A percentile compares a stretch with the other conserved stretches of the same genome.
Conservation (phyloP, 306 rosid genomes). For the Castanea mollissima region DNA sequence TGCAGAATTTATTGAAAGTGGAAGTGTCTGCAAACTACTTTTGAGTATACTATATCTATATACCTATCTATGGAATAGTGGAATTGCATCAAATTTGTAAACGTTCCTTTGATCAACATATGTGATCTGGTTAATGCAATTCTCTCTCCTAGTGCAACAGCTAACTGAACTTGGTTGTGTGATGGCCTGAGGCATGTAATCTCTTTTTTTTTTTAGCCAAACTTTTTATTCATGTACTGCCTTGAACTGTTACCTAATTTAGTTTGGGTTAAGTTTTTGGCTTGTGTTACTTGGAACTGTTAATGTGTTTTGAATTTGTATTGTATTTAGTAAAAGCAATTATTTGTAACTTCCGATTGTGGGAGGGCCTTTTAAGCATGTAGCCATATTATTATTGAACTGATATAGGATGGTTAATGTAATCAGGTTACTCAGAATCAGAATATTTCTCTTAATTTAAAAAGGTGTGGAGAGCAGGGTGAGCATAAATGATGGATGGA, state of each 20-base stretch:
- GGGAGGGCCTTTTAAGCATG: not conserved
- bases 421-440: too few relatives aligned
- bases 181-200: conserved; percentile 32
- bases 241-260: conserved; percentile 12
- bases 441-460: too few relatives aligned
- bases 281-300: conserved; percentile 27
- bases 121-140: conserved; percentile 35
- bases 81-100: conserved; percentile 38
- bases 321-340: conserved; percentile 9
- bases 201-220: conserved; percentile 19
- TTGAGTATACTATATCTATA: conserved; percentile 45
- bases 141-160: conserved; percentile 34
- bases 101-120: conserved; percentile 34
- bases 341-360: conserved; percentile 20
- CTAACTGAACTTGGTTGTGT: conserved; percentile 36
- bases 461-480: too few relatives aligned
- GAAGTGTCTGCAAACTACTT: conserved; percentile 37
- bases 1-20: conserved; percentile 50
- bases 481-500: too few relatives aligned
- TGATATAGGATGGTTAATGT: not conserved
- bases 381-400: not conserved
- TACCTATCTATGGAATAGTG: conserved; percentile 49
- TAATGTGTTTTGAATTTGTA: conserved; percentile 22
- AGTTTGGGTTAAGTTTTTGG: conserved; percentile 30
- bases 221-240: conserved; percentile 11